phyloP scores from a whole-genome alignment of 2,329 filamentous ascomycete genomes.

The Cladosporium halotolerans region DNA sequence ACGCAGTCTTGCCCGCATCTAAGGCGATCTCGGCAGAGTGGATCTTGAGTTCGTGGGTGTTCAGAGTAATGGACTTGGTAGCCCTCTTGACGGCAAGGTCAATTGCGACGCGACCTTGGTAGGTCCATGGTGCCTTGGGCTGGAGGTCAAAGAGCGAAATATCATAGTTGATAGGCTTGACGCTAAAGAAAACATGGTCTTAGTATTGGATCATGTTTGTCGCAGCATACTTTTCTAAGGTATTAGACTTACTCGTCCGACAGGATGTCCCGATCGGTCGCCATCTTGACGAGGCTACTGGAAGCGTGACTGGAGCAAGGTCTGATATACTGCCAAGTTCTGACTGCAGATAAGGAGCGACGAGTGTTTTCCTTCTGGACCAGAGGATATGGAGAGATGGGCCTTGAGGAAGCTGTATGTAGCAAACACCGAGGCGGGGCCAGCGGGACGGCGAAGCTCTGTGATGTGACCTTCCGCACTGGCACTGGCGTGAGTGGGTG shows the following conservation, averaged over 20 bases:
- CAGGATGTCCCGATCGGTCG: constrained; percentile 42
- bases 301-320: constrained; percentile 27
- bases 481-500: too few relatives aligned
- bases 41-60: constrained; percentile 77
- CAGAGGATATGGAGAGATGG: neutral
- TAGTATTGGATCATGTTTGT: constrained; percentile 1
- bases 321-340: constrained; percentile 12
- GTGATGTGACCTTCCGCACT: too few relatives aligned
- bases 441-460: too few relatives aligned
- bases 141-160: constrained; percentile 77
- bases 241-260: constrained; percentile 33
- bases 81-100: constrained; percentile 64
- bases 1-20: constrained; percentile 52
- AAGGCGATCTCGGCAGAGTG: constrained; percentile 57
- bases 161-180: constrained; percentile 81
- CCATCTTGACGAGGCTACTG: constrained; percentile 35
- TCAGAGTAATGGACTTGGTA: constrained; percentile 73
- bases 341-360: neutral
- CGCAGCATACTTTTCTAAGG: neutral
- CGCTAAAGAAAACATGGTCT: constrained; percentile 35
- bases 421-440: neutral
- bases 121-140: constrained; percentile 65
- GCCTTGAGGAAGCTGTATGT: neutral
- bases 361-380: neutral
- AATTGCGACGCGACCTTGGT: constrained; percentile 80